Conservation (phyloP, 2,329 filamentous ascomycete genomes). For the Claviceps purpurea region DNA sequence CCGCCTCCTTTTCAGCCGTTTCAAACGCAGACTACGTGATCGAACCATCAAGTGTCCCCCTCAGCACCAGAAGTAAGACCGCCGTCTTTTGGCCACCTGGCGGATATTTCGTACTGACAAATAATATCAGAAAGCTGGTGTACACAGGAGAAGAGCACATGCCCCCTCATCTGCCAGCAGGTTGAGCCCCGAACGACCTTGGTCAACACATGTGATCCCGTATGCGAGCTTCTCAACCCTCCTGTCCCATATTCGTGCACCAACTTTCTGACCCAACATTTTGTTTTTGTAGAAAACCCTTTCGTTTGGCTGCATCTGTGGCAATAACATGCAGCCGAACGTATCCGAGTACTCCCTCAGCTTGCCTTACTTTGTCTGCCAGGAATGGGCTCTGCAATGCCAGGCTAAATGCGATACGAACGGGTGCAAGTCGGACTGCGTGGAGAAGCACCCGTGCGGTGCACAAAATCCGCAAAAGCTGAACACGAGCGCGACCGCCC, state of each 20-base stretch:
- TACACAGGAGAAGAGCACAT: slow-evolving; percentile 44
- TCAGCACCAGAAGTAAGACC: slow-evolving; percentile 36
- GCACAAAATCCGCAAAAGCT: slow-evolving; percentile 20
- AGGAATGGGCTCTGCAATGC: slow-evolving; percentile 57
- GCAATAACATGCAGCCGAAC: slow-evolving; percentile 53
- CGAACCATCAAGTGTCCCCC: slow-evolving; percentile 45
- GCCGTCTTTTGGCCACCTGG: neutral
- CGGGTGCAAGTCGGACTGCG: slow-evolving; percentile 32
- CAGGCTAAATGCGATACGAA: slow-evolving; percentile 62
- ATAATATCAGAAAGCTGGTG: slow-evolving; percentile 47
- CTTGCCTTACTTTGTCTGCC: slow-evolving; percentile 65
- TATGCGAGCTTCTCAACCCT: slow-evolving; percentile 21
- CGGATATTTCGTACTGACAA: neutral
- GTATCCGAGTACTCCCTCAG: slow-evolving; percentile 65
- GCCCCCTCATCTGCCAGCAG: slow-evolving; percentile 61
- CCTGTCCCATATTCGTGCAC: too few relatives aligned
- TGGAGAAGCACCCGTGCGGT: slow-evolving; percentile 4
- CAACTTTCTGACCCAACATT: neutral
- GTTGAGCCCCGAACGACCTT: slow-evolving; percentile 34
- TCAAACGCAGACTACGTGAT: slow-evolving; percentile 47
- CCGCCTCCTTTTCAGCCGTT: slow-evolving; percentile 32
- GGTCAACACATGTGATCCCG: slow-evolving; percentile 54
- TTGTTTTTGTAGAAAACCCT: slow-evolving; percentile 37
- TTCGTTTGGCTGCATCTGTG: slow-evolving; percentile 60
- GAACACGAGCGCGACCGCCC: slow-evolving; percentile 21